Conservation (phyloP, 257 asterid genomes). For the Euphrasia confusa region DNA sequence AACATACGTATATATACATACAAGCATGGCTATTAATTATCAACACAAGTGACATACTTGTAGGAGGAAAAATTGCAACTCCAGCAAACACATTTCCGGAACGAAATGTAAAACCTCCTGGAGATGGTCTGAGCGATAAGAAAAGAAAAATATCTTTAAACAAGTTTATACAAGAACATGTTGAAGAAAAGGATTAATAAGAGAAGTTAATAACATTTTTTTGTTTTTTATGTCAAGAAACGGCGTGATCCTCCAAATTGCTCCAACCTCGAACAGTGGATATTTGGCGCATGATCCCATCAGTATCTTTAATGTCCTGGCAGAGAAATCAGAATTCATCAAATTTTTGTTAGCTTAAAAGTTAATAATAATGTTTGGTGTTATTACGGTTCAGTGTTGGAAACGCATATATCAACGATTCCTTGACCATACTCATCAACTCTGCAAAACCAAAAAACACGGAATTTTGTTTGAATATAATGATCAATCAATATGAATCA, state of each 20-base stretch:
- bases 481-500: background rate
- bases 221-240: too few species aligned
- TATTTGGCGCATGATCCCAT: too few species aligned
- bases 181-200: too few species aligned
- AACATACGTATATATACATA: background rate
- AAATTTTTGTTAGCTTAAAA: background rate
- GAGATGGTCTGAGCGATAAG: conserved; percentile 48
- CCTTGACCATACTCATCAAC: conserved; percentile 76
- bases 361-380: conserved; percentile 14
- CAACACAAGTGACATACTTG: conserved; percentile 38
- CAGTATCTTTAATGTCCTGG: too few species aligned
- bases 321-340: conserved; percentile 17
- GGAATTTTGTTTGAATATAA: conserved; percentile 14
- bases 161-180: too few species aligned
- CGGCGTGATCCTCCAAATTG: too few species aligned
- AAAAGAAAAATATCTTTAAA: conserved; percentile 38
- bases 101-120: conserved; percentile 88
- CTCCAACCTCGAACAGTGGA: too few species aligned
- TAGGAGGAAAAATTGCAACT: conserved; percentile 58
- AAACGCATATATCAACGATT: conserved; percentile 68
- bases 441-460: conserved; percentile 35
- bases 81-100: conserved; percentile 75
- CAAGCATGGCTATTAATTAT: conserved; percentile 4
- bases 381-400: conserved; percentile 83
- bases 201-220: too few species aligned